phyloP scores from a whole-genome alignment of 1,284 basidiomycete genomes.

The Rhodotorula sp. region DNA sequence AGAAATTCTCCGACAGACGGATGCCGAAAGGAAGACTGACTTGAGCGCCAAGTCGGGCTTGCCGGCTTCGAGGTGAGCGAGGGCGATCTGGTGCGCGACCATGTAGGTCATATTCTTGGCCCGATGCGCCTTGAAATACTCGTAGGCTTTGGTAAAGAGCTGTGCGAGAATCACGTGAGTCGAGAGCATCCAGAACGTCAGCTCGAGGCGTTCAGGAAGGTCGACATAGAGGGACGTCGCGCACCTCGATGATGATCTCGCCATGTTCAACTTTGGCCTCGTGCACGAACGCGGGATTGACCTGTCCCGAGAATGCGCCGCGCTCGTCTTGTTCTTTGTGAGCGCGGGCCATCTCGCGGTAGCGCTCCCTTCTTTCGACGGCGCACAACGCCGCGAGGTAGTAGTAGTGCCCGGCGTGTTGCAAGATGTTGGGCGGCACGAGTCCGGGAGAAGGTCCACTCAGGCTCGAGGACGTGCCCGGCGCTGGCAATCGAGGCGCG shows the following conservation, averaged over 20 bases:
- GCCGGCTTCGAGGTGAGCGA: constrained; percentile 70
- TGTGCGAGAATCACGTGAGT: constrained; percentile 46
- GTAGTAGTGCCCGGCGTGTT: constrained; percentile 87
- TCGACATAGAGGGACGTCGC: constrained; percentile 23
- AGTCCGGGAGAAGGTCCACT: constrained; percentile 42
- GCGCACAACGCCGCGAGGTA: constrained; percentile 81
- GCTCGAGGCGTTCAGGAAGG: neutral
- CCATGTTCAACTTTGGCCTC: constrained; percentile 87
- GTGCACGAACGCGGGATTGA: constrained; percentile 59
- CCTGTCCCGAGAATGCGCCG: neutral
- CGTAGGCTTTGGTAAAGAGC: constrained; percentile 87
- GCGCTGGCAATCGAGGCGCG: constrained; percentile 22
- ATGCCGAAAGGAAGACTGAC: constrained; percentile 52
- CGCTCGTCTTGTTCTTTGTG: neutral
- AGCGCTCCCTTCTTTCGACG: constrained; percentile 67
- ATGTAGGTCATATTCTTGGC: constrained; percentile 71
- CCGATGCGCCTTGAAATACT: constrained; percentile 75
- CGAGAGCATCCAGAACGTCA: neutral
- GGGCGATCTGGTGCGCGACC: constrained; percentile 80
- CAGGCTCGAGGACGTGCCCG: constrained; percentile 33
- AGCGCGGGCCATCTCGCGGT: constrained; percentile 54
- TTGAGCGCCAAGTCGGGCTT: constrained; percentile 79
- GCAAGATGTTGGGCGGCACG: constrained; percentile 60
- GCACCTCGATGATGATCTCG: constrained; percentile 73
- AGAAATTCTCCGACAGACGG: too few species aligned